Evolutionary conservation across 495 filamentous ascomycete species (phyloP).

Genomic region (Entonaema liquescens): DNA sequence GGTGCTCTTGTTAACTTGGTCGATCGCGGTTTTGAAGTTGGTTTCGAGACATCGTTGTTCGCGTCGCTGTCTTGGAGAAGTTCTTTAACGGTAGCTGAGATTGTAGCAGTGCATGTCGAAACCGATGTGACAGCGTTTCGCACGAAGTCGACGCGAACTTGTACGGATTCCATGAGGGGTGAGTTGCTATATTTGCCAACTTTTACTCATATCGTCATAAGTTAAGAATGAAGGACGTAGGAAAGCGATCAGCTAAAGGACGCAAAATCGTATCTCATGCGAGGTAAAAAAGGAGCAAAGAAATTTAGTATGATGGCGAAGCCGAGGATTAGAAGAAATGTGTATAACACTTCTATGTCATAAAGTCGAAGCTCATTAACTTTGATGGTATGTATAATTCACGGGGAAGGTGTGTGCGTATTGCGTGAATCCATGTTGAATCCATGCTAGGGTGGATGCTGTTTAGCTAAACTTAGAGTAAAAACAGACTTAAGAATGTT

Average conservation of each 20-base stretch:
- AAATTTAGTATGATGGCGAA: constrained; percentile 38
- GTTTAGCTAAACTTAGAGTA: constrained; percentile 4
- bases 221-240: constrained; percentile 16
- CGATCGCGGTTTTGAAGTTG: constrained; percentile 47
- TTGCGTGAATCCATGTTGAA: constrained; percentile 6
- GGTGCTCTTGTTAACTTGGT: constrained; percentile 43
- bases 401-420: background rate
- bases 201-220: constrained; percentile 42
- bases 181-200: constrained; percentile 23
- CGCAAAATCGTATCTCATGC: constrained; percentile 6
- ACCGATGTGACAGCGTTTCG: constrained; percentile 59
- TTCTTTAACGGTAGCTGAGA: constrained; percentile 57
- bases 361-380: background rate
- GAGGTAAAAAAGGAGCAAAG: constrained; percentile 19
- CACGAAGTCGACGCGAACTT: constrained; percentile 57
- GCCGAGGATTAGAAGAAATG: constrained; percentile 24
- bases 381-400: background rate
- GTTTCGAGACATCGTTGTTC: constrained; percentile 43
- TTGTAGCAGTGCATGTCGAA: constrained; percentile 62
- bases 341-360: constrained; percentile 11
- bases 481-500: background rate
- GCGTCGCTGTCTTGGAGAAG: constrained; percentile 54
- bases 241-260: constrained; percentile 1
- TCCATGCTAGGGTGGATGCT: background rate
- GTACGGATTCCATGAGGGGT: constrained; percentile 56